Evolutionary conservation across 2,329 filamentous ascomycete genomes (phyloP).

Genomic region (Emericellopsis atlantica): DNA sequence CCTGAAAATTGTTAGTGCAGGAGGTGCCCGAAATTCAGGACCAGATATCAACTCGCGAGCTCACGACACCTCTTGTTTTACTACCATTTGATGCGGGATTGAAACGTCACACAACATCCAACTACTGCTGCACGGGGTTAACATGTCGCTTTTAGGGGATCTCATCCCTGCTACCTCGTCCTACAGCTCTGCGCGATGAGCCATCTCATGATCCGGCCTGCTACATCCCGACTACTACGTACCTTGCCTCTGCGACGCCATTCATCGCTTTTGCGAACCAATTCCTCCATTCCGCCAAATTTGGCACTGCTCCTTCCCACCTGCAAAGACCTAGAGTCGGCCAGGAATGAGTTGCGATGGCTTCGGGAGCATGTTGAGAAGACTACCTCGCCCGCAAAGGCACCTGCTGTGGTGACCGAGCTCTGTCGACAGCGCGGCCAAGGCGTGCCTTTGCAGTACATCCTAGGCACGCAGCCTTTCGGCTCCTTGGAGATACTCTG

Average conservation of each 20-base stretch:
- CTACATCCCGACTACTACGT: no score
- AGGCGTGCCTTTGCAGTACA: conserved; percentile 77
- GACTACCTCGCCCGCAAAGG: conserved; percentile 5
- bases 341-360: conserved; percentile 62
- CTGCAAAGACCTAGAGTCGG: conserved; percentile 50
- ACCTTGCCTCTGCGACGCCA: conserved; percentile 40
- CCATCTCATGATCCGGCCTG: no score
- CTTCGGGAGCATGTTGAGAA: conserved; percentile 45
- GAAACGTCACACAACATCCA: background rate
- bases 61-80: no score
- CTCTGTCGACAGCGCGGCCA: conserved; percentile 36
- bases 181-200: background rate
- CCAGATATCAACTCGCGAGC: no score
- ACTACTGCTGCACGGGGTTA: background rate
- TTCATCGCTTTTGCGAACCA: conserved; percentile 42
- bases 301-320: conserved; percentile 49
- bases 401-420: conserved; percentile 14
- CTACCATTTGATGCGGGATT: no score
- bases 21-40: no score
- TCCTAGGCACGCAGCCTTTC: conserved; percentile 81
- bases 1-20: no score
- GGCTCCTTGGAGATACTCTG: conserved; percentile 71
- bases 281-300: conserved; percentile 38
- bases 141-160: background rate
- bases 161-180: background rate